Conservation (phyloP, 805 yeast genomes). For the Pichia exigua region DNA sequence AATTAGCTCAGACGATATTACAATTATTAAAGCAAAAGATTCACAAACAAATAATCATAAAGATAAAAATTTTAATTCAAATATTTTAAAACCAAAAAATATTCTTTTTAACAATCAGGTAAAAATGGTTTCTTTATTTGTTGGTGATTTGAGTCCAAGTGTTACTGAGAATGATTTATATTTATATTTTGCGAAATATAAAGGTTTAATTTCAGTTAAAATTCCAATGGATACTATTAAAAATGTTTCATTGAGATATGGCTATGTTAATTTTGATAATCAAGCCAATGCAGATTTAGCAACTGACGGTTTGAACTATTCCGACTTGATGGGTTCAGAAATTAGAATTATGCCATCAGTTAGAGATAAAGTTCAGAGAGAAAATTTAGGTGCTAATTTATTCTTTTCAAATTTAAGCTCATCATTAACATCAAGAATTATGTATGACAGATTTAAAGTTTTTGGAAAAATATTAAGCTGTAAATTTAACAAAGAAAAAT, state of each 20-base stretch:
- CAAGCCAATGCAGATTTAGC: slow-evolving; percentile 48
- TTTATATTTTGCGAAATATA: slow-evolving; percentile 34
- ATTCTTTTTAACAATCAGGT: slow-evolving; percentile 1
- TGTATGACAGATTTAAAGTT: slow-evolving; percentile 24
- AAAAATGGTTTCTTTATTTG: slow-evolving; percentile 36
- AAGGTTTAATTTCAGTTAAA: slow-evolving; percentile 49
- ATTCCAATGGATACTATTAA: slow-evolving; percentile 48
- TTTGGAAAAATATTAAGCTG: slow-evolving; percentile 27
- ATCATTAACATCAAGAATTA: slow-evolving; percentile 23
- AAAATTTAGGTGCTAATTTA: slow-evolving; percentile 41
- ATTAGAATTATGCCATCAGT: slow-evolving; percentile 50
- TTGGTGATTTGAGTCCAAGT: slow-evolving; percentile 50
- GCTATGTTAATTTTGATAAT: slow-evolving; percentile 55
- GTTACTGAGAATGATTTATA: slow-evolving; percentile 44
- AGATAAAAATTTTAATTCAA: neutral
- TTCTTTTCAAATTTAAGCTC: slow-evolving; percentile 40
- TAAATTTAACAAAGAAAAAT: slow-evolving; percentile 20
- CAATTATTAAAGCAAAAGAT: neutral
- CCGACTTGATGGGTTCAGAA: slow-evolving; percentile 33
- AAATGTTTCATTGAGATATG: slow-evolving; percentile 61
- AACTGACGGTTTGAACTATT: slow-evolving; percentile 48
- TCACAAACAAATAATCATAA: neutral
- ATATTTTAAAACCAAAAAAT: neutral
- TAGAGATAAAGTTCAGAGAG: slow-evolving; percentile 34
- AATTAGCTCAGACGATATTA: slow-evolving; percentile 8